Conservation (phyloP, 768 basidiomycete species). For the Lentinula guzmanii region DNA sequence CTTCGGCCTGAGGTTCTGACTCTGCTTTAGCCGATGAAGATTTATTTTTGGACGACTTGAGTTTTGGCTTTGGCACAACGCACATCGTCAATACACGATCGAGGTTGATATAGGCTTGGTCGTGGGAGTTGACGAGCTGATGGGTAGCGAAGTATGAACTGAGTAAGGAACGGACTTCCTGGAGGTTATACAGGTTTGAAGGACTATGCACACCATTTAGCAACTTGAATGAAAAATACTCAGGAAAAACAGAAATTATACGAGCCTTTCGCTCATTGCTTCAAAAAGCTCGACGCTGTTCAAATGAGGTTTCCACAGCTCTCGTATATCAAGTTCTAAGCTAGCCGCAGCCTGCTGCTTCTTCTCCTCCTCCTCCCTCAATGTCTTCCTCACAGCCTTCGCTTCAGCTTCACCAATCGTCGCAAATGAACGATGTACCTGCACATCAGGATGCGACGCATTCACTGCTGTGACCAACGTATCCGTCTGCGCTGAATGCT, state of each 20-base stretch:
- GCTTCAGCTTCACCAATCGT: conserved; percentile 65
- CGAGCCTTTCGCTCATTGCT: conserved; percentile 54
- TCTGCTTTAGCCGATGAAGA: conserved; percentile 3
- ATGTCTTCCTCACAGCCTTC: conserved; percentile 55
- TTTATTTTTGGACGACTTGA: conserved; percentile 17
- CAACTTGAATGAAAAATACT: neutral
- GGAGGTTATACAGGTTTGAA: conserved; percentile 44
- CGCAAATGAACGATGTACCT: conserved; percentile 40
- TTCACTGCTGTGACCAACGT: conserved; percentile 51
- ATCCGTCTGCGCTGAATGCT: conserved; percentile 44
- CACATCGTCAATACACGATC: conserved; percentile 38
- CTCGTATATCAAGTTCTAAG: conserved; percentile 52
- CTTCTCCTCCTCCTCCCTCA: conserved; percentile 45
- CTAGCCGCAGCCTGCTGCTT: conserved; percentile 34
- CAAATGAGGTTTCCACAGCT: conserved; percentile 74
- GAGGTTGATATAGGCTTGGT: conserved; percentile 69
- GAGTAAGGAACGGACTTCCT: conserved; percentile 52
- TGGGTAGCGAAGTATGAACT: conserved; percentile 58
- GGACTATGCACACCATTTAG: conserved; percentile 28
- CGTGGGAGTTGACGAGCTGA: conserved; percentile 56
- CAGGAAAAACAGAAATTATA: conserved; percentile 16
- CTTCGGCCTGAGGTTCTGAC: neutral
- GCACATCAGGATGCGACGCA: conserved; percentile 49
- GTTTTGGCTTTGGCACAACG: conserved; percentile 28
- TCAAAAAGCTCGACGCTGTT: conserved; percentile 54